Evolutionary conservation across 192 early-diverging fungal species (phyloP).

Genomic region (Backusella westeae): DNA sequence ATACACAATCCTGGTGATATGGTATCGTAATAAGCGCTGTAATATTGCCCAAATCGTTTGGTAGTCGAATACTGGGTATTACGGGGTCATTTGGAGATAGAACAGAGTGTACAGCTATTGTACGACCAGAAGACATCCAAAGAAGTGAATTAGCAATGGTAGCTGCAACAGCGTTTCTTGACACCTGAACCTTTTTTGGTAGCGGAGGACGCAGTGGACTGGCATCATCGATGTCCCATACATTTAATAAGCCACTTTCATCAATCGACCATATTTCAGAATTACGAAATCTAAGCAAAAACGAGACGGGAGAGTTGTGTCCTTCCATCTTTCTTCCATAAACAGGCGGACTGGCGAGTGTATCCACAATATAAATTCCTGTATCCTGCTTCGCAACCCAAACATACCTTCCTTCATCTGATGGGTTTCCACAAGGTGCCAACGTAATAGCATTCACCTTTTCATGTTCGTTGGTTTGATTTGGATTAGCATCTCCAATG

Average conservation of each 20-base stretch:
- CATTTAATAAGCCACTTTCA: constrained; percentile 56
- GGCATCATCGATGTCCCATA: constrained; percentile 42
- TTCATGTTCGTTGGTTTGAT: constrained; percentile 40
- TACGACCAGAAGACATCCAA: constrained; percentile 60
- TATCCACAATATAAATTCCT: constrained; percentile 56
- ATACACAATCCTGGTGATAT: constrained; percentile 46
- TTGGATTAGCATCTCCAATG: constrained; percentile 40
- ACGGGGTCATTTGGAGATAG: constrained; percentile 16
- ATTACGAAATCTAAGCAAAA: constrained; percentile 53
- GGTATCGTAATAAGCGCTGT: constrained; percentile 52
- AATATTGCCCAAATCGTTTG: constrained; percentile 55
- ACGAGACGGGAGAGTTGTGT: constrained; percentile 50
- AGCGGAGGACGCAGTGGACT: constrained; percentile 1
- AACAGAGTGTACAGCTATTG: constrained; percentile 55
- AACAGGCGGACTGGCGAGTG: constrained; percentile 25
- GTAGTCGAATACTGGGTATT: constrained; percentile 35
- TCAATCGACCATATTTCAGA: constrained; percentile 68
- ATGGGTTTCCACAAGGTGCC: constrained; percentile 48
- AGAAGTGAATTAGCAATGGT: constrained; percentile 48
- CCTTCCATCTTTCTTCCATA: constrained; percentile 35
- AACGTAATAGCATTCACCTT: constrained; percentile 40
- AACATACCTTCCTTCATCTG: constrained; percentile 58
- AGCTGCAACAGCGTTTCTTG: constrained; percentile 47
- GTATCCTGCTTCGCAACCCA: constrained; percentile 68
- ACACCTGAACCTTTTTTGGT: constrained; percentile 20